Percentiles rank a stretch among this genome's conserved stretches.
phyloP scores from a whole-genome alignment of 2,329 filamentous ascomycete genomes.

The Dryadomyces quercivorus region DNA sequence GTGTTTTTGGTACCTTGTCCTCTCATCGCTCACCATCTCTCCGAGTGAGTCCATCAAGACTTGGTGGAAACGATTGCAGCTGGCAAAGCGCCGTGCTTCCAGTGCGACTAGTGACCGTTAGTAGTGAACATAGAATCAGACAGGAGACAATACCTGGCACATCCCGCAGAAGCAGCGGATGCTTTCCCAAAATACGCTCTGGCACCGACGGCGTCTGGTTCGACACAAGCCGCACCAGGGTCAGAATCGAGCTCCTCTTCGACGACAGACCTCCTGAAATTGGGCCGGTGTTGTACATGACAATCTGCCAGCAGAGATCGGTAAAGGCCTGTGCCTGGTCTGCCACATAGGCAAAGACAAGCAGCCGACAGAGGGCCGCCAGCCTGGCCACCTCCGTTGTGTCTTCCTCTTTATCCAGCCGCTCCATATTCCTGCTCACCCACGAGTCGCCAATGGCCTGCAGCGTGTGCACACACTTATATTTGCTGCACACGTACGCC shows the following conservation, averaged over 20 bases:
- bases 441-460: conserved; percentile 5
- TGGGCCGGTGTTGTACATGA: conserved; percentile 1
- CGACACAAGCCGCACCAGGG: background rate
- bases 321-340: conserved; percentile 9
- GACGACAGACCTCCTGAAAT: background rate
- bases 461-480: conserved; percentile 7
- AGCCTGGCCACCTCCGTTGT: background rate
- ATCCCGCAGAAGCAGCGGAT: background rate
- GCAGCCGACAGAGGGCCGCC: conserved; percentile 4
- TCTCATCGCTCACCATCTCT: background rate
- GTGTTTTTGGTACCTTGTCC: background rate
- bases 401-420: background rate
- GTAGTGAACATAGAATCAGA: background rate
- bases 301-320: conserved; percentile 9
- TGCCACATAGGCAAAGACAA: conserved; percentile 12
- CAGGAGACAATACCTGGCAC: background rate
- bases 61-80: background rate
- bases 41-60: background rate
- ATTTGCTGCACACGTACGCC: conserved; percentile 11
- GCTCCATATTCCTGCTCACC: conserved; percentile 6
- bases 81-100: background rate
- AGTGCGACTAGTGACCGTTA: background rate
- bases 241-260: background rate
- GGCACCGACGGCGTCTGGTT: background rate
- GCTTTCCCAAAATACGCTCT: background rate